These are phyloP conservation scores for Lipomyces yamadae DNA, from an alignment of 805 yeast species.

Conservation along the genomic window DNA sequence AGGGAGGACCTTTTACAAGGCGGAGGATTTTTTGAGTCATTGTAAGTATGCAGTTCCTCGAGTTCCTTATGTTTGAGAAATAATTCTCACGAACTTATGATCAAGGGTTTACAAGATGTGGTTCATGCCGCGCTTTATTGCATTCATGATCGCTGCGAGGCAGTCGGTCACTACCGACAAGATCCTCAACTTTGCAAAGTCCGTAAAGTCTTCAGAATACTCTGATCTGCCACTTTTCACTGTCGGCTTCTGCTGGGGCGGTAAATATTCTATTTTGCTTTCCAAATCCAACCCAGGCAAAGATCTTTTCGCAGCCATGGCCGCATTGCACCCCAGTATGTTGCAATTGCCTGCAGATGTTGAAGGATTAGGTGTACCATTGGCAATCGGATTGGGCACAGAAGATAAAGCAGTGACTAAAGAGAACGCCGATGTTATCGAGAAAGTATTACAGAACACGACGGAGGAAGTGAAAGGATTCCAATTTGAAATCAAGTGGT, in stretches of 20 bases:
- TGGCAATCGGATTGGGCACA: constrained; percentile 2
- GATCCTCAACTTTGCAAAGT: constrained; percentile 5
- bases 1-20: not conserved
- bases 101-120: not conserved
- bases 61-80: not conserved
- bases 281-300: constrained; percentile 5
- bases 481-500: constrained; percentile 13
- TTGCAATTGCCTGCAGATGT: constrained; percentile 17
- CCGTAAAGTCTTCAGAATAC: constrained; percentile 5
- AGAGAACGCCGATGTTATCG: not conserved
- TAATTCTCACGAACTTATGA: too few relatives aligned
- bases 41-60: not conserved
- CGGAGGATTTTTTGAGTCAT: not conserved
- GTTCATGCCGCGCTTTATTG: not conserved
- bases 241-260: constrained; percentile 31
- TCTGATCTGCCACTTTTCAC: constrained; percentile 8
- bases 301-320: constrained; percentile 12
- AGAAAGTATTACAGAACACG: not conserved
- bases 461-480: not conserved
- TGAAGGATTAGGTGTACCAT: not conserved
- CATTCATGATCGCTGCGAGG: constrained; percentile 11
- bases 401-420: constrained; percentile 10
- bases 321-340: constrained; percentile 18
- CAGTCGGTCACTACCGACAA: constrained; percentile 9
- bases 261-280: constrained; percentile 6